Conservation (phyloP, 805 yeast genomes). For the Metschnikowia picachoensis region DNA sequence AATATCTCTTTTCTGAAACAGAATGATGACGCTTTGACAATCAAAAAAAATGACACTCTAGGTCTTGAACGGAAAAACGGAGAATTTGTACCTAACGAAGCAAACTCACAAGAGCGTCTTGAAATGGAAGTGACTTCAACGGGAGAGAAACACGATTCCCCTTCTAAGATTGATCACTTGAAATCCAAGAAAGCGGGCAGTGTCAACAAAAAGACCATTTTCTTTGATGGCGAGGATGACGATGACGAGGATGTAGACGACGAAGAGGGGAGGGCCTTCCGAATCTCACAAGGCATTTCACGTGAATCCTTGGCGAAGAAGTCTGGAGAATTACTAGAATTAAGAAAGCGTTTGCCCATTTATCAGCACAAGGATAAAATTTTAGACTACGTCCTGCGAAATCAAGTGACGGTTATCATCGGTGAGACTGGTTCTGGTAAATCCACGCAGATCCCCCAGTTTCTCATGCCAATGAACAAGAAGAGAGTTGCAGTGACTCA, state of each 20-base stretch:
- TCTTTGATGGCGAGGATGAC: conserved; percentile 34
- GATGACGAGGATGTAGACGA: conserved; percentile 35
- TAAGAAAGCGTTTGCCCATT: conserved; percentile 67
- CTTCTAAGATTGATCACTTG: no score
- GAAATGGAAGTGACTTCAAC: neutral
- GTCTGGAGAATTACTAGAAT: conserved; percentile 43
- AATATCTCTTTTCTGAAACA: no score
- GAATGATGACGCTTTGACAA: no score
- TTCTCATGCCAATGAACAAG: conserved; percentile 53
- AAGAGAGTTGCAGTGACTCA: conserved; percentile 86
- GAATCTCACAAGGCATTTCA: conserved; percentile 2
- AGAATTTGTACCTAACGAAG: neutral
- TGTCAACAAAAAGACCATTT: conserved; percentile 21
- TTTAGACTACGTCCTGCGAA: conserved; percentile 46
- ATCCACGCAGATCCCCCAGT: conserved; percentile 95
- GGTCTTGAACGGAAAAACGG: no score
- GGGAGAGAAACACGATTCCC: no score
- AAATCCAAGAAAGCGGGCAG: no score
- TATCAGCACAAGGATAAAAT: conserved; percentile 66
- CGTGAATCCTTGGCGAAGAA: conserved; percentile 24
- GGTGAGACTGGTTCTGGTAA: conserved; percentile 99
- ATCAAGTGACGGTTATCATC: conserved; percentile 74
- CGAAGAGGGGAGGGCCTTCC: conserved; percentile 12
- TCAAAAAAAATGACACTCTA: no score
- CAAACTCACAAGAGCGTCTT: neutral